These are phyloP conservation scores for Globisporangium megalacanthum DNA, from an alignment of 352 stramenopile genomes.

Conservation along the genomic window DNA sequence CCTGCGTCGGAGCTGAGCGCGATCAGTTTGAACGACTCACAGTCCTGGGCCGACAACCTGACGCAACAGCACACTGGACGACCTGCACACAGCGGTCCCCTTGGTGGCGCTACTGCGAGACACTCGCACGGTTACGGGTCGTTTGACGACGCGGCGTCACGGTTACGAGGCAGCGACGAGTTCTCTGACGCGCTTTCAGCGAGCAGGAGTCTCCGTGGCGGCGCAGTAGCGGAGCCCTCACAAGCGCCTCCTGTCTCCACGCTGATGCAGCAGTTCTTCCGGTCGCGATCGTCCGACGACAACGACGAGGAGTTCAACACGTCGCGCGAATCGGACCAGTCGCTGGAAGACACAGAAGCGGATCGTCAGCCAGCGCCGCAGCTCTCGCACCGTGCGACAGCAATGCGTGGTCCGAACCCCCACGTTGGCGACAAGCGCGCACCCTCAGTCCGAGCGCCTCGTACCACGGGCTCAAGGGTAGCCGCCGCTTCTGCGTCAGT, in stretches of 20 bases:
- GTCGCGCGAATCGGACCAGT: constrained; percentile 6
- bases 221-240: neutral
- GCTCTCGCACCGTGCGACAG: too few relatives aligned
- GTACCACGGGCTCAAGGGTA: neutral
- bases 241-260: constrained; percentile 31
- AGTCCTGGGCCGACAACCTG: constrained; percentile 60
- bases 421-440: neutral
- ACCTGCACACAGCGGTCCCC: neutral
- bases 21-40: constrained; percentile 76
- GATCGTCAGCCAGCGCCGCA: neutral
- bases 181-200: neutral
- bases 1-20: constrained; percentile 54
- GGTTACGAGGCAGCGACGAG: neutral
- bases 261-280: constrained; percentile 56
- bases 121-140: constrained; percentile 2
- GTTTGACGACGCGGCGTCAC: neutral
- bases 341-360: neutral
- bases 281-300: neutral
- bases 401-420: neutral
- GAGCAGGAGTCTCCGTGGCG: neutral
- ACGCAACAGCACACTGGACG: constrained; percentile 21
- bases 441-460: neutral
- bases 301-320: constrained; percentile 7
- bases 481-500: constrained; percentile 1
- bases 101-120: constrained; percentile 1